Conservation (phyloP, 2,329 filamentous ascomycete genomes). For the Tolypocladium amazonense region DNA sequence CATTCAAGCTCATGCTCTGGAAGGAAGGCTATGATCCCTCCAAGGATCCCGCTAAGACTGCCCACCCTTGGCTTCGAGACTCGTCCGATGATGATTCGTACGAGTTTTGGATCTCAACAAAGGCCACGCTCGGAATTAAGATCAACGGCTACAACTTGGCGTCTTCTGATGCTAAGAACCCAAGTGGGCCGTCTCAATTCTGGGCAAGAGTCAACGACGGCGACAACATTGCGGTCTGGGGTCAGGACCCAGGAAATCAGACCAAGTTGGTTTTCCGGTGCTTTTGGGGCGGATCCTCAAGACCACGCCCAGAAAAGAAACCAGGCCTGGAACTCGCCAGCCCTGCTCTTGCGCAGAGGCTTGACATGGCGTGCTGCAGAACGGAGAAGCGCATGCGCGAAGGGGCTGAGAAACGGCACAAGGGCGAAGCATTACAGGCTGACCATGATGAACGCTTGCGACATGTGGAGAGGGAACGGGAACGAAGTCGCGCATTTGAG, state of each 20-base stretch:
- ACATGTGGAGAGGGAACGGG: constrained; percentile 34
- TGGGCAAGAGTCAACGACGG: constrained; percentile 67
- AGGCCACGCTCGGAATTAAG: constrained; percentile 63
- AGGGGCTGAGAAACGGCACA: constrained; percentile 26
- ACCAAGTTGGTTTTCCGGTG: constrained; percentile 42
- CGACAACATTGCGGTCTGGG: constrained; percentile 66
- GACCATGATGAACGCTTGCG: constrained; percentile 32
- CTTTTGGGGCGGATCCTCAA: constrained; percentile 44
- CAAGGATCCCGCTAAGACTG: constrained; percentile 41
- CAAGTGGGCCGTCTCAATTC: constrained; percentile 41
- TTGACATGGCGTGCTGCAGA: constrained; percentile 37
- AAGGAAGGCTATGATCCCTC: constrained; percentile 54
- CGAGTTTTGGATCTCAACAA: constrained; percentile 67
- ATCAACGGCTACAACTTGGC: constrained; percentile 63
- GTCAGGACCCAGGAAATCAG: constrained; percentile 26
- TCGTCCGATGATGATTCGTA: constrained; percentile 40
- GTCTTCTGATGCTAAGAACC: constrained; percentile 43
- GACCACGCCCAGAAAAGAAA: constrained; percentile 19
- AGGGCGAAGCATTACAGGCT: constrained; percentile 29
- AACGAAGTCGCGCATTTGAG: constrained; percentile 40
- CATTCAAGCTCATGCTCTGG: constrained; percentile 69
- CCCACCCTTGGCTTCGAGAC: constrained; percentile 31
- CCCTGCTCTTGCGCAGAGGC: constrained; percentile 26
- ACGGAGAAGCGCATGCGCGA: constrained; percentile 34
- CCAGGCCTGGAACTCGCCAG: constrained; percentile 23